phyloP scores from a whole-genome alignment of 164 flowering plant species.

The Houttuynia cordata region DNA sequence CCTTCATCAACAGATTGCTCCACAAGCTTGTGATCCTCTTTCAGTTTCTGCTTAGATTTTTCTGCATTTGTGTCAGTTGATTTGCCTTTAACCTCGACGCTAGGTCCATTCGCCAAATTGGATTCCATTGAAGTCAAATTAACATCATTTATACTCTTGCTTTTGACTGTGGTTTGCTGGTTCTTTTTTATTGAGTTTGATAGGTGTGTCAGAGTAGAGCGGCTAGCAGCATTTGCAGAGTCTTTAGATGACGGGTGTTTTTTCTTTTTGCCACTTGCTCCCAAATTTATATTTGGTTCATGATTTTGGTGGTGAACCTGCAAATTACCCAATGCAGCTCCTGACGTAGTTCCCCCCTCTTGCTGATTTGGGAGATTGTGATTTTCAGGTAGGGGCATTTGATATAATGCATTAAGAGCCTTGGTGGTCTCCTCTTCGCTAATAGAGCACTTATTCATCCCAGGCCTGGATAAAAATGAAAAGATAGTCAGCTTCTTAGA shows the following conservation, averaged over 20 bases:
- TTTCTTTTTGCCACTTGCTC: constrained; percentile 31
- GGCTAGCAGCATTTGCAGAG: constrained; percentile 15
- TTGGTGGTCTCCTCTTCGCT: constrained; percentile 73
- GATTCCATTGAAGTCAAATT: constrained; percentile 23
- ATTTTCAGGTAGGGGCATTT: constrained; percentile 25
- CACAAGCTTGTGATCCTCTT: constrained; percentile 27
- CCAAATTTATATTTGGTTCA: constrained; percentile 10
- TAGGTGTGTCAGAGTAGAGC: constrained; percentile 14
- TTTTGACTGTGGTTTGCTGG: constrained; percentile 27
- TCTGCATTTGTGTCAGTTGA: constrained; percentile 23
- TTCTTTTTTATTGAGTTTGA: constrained; percentile 30
- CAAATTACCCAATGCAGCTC: constrained; percentile 4
- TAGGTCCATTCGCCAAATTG: constrained; percentile 16
- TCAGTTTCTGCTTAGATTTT: constrained; percentile 22
- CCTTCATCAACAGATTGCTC: constrained; percentile 39
- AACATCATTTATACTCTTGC: constrained; percentile 31
- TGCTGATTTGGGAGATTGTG: constrained; percentile 24
- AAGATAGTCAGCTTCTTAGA: constrained; percentile 5
- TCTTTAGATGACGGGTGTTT: constrained; percentile 28
- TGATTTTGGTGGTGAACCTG: constrained; percentile 19
- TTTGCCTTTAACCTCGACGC: constrained; percentile 20
- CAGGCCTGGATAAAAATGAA: constrained; percentile 50
- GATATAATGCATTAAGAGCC: constrained; percentile 42
- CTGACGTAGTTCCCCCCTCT: constrained; percentile 8
- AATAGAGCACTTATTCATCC: constrained; percentile 64